These are phyloP conservation scores for Pseudogymnoascus verrucosus DNA, from an alignment of 2,329 filamentous ascomycete genomes.

Conservation along the genomic window DNA sequence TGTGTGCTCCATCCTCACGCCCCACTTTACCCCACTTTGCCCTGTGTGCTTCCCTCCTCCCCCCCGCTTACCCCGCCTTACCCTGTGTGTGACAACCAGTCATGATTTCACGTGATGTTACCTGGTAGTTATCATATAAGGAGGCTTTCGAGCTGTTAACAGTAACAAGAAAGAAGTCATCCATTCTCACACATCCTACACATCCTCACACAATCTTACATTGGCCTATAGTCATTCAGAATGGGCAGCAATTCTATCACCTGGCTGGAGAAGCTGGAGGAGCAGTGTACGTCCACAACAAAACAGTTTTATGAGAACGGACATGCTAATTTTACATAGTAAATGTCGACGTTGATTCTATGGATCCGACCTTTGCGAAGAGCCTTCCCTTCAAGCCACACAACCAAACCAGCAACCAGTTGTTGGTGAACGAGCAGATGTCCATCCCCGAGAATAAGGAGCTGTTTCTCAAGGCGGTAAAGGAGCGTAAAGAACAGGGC, in stretches of 20 bases:
- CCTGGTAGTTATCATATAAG: background rate
- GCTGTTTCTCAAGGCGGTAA: conserved; percentile 34
- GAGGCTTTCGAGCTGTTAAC: background rate
- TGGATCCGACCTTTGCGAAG: conserved; percentile 41
- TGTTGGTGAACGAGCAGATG: conserved; percentile 41
- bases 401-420: conserved; percentile 44
- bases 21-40: conserved; percentile 12
- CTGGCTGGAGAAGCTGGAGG: conserved; percentile 38
- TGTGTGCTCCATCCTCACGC: background rate
- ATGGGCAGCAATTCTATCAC: conserved; percentile 24
- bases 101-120: background rate
- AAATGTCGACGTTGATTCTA: conserved; percentile 44
- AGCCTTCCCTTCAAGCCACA: conserved; percentile 37
- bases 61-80: background rate
- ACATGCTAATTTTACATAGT: conserved; percentile 27
- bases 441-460: conserved; percentile 36
- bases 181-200: background rate
- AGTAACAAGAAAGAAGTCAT: background rate
- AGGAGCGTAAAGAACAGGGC: conserved; percentile 37
- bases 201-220: background rate
- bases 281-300: conserved; percentile 28
- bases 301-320: background rate
- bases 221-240: background rate
- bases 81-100: background rate
- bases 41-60: conserved; percentile 9